Evolutionary conservation across 2,329 filamentous ascomycete species (phyloP).

Genomic region (Metarhizium sp.): DNA sequence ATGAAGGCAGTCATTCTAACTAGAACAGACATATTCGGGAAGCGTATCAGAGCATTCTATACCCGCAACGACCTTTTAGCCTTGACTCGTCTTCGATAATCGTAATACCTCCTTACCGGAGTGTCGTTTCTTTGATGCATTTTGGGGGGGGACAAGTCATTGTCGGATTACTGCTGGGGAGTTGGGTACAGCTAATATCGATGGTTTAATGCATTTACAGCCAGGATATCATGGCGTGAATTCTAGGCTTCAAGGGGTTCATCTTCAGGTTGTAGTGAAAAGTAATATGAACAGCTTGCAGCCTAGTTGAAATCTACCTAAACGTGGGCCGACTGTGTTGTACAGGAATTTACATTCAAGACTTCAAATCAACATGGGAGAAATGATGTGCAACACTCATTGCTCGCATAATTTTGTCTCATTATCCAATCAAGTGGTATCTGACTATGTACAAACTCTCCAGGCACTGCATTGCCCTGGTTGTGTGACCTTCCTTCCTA

Average conservation of each 20-base stretch:
- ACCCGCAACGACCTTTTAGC: slow-evolving; percentile 62
- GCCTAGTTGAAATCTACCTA: too few species aligned
- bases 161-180: not conserved
- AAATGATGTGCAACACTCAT: too few species aligned
- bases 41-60: slow-evolving; percentile 66
- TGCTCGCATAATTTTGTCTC: not conserved
- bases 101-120: not conserved
- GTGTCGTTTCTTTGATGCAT: not conserved
- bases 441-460: not conserved
- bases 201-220: not conserved
- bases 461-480: not conserved
- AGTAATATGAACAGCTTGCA: too few species aligned
- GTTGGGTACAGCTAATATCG: not conserved
- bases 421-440: slow-evolving; percentile 1
- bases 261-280: not conserved
- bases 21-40: slow-evolving; percentile 64
- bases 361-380: too few species aligned
- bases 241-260: not conserved
- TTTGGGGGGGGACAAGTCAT: not conserved
- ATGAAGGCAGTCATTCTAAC: slow-evolving; percentile 1
- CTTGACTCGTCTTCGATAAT: slow-evolving; percentile 20
- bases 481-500: not conserved
- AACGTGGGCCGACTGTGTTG: too few species aligned
- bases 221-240: not conserved
- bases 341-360: too few species aligned